Percentiles rank a stretch among this genome's conserved stretches.
Evolutionary conservation across 2,329 filamentous ascomycete genomes (phyloP).

Genomic region (Orbilia oligospora): DNA sequence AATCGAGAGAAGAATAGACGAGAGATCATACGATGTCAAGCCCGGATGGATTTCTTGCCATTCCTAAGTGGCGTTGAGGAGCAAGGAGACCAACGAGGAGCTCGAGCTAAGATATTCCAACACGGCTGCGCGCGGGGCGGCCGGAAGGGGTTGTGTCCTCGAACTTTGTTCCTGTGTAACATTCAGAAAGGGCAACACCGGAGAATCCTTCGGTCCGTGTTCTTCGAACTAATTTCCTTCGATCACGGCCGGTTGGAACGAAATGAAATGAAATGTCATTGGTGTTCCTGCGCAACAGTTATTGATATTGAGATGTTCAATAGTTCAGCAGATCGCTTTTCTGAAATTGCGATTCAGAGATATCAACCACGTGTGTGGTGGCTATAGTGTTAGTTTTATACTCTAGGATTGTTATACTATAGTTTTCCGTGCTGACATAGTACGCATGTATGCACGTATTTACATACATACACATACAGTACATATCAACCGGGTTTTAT

Average conservation of each 20-base stretch:
- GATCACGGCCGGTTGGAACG: background rate
- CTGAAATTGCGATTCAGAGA: background rate
- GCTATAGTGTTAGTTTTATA: conserved; percentile 13
- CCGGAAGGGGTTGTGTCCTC: conserved; percentile 4
- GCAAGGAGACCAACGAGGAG: conserved; percentile 37
- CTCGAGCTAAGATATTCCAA: conserved; percentile 43
- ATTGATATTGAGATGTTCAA: background rate
- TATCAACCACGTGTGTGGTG: conserved; percentile 49
- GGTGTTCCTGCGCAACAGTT: background rate
- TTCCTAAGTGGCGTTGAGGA: conserved; percentile 41
- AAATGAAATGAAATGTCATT: background rate
- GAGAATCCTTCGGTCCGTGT: conserved; percentile 20
- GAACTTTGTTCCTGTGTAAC: conserved; percentile 57
- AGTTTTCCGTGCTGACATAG: conserved; percentile 18
- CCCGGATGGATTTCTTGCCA: conserved; percentile 20
- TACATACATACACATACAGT: too few species aligned
- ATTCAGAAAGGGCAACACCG: background rate
- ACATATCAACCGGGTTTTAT: background rate
- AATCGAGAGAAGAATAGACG: conserved; percentile 20
- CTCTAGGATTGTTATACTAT: conserved; percentile 28
- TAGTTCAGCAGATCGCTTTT: background rate
- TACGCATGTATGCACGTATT: too few species aligned
- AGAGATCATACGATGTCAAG: conserved; percentile 24
- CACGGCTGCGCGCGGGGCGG: conserved; percentile 30
- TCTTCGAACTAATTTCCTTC: background rate